phyloP scores from a whole-genome alignment of 2,329 filamentous ascomycete genomes.

The Alternaria brassicicola region DNA sequence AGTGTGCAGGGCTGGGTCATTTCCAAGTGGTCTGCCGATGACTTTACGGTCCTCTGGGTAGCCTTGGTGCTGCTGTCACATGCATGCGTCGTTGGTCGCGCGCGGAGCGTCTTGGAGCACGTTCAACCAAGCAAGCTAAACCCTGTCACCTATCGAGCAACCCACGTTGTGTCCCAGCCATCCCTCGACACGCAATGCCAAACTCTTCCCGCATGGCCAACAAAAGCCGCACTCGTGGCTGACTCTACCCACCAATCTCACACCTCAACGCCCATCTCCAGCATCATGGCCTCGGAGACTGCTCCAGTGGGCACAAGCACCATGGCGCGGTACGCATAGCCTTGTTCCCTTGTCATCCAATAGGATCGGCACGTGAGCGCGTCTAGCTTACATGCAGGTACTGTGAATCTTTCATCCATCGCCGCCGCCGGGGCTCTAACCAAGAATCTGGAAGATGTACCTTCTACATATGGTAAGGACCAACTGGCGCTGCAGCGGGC shows the following conservation, averaged over 20 bases:
- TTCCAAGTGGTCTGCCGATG: not conserved
- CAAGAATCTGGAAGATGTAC: slow-evolving; percentile 21
- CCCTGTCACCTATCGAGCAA: slow-evolving; percentile 15
- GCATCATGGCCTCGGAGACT: slow-evolving; percentile 23
- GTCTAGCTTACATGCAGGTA: slow-evolving; percentile 38
- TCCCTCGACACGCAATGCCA: not conserved
- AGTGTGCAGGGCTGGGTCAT: not conserved
- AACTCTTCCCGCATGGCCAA: not conserved
- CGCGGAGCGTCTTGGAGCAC: not conserved
- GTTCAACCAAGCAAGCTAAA: not conserved
- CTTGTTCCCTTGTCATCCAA: slow-evolving; percentile 39
- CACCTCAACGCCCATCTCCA: not conserved
- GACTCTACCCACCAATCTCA: not conserved
- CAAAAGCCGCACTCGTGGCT: not conserved
- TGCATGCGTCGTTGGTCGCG: not conserved
- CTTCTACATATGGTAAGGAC: slow-evolving; percentile 44
- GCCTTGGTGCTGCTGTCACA: not conserved
- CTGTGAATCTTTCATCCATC: slow-evolving; percentile 26
- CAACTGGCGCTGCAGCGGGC: slow-evolving; percentile 3
- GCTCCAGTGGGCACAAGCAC: slow-evolving; percentile 22
- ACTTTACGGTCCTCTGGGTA: not conserved
- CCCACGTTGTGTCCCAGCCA: slow-evolving; percentile 13
- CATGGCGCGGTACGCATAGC: slow-evolving; percentile 21
- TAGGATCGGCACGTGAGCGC: slow-evolving; percentile 38
- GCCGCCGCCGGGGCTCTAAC: slow-evolving; percentile 20